Conservation (phyloP, 257 asterid genomes). For the Plantago ovata region DNA sequence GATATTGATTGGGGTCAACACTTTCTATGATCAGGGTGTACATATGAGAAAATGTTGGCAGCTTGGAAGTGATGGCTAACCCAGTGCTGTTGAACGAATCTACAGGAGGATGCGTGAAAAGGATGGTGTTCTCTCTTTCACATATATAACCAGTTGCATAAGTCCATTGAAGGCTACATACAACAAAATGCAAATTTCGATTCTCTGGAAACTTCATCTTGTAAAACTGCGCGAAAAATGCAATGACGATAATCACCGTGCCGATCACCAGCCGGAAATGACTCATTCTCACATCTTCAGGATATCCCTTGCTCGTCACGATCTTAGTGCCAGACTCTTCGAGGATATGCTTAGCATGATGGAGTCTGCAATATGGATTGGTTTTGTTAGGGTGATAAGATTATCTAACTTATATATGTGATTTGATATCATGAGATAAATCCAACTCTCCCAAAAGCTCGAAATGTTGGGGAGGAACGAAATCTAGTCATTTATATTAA, state of each 20-base stretch:
- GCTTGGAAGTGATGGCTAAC: constrained; percentile 73
- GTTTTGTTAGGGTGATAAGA: too few relatives aligned
- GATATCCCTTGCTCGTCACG: constrained; percentile 81
- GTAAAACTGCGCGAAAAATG: constrained; percentile 93
- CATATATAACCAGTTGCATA: constrained; percentile 56
- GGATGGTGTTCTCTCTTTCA: constrained; percentile 84
- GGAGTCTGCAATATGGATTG: too few relatives aligned
- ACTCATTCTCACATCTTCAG: constrained; percentile 83
- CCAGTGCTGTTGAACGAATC: constrained; percentile 78
- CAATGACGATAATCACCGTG: constrained; percentile 53
- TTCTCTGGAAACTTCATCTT: constrained; percentile 88
- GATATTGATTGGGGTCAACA: constrained; percentile 87
- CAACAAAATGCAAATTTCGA: constrained; percentile 73
- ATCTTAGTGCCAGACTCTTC: too few relatives aligned
- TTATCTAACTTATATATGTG: too few relatives aligned
- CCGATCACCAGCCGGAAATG: constrained; percentile 75
- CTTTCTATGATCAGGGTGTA: constrained; percentile 77
- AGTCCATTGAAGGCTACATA: constrained; percentile 76
- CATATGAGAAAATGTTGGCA: constrained; percentile 90
- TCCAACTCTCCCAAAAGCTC: too few relatives aligned
- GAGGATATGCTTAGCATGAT: too few relatives aligned
- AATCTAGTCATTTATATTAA: too few relatives aligned
- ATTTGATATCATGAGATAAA: too few relatives aligned
- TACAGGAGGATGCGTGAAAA: constrained; percentile 80
- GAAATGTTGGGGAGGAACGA: too few relatives aligned